phyloP scores from a whole-genome alignment of 2,329 filamentous ascomycete species.

The Didymellaceae sp. region DNA sequence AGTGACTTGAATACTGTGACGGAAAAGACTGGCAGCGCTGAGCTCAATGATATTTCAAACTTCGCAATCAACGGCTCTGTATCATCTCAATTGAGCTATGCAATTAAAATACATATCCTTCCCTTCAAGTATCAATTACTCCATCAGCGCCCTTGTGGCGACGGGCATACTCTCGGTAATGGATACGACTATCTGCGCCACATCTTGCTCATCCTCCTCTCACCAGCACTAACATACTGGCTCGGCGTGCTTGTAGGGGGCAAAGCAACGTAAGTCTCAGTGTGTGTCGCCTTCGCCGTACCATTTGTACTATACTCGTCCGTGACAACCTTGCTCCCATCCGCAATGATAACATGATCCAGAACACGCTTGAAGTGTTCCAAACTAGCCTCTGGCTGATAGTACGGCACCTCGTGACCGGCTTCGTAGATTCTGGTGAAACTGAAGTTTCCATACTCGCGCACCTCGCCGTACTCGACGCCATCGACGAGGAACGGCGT shows the following conservation, averaged over 20 bases:
- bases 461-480: conserved; percentile 50
- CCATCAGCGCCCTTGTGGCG: too few species aligned
- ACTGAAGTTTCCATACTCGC: conserved; percentile 50
- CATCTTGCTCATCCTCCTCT: conserved; percentile 11
- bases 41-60: too few species aligned
- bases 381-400: conserved; percentile 42
- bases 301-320: conserved; percentile 41
- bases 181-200: conserved; percentile 1
- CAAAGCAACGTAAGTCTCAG: conserved; percentile 38
- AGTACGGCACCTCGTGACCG: conserved; percentile 56
- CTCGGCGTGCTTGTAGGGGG: conserved; percentile 35
- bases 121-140: too few species aligned
- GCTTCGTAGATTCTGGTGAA: conserved; percentile 50
- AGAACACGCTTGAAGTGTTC: conserved; percentile 41
- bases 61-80: too few species aligned
- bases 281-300: conserved; percentile 40
- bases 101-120: too few species aligned
- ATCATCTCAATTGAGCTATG: too few species aligned
- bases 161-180: too few species aligned
- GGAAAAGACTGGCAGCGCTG: too few species aligned
- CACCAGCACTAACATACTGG: conserved; percentile 3
- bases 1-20: too few species aligned
- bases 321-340: conserved; percentile 38
- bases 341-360: conserved; percentile 34
- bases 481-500: conserved; percentile 63